phyloP scores from a whole-genome alignment of 2,329 filamentous ascomycete genomes.

The Sporothrix protearum region DNA sequence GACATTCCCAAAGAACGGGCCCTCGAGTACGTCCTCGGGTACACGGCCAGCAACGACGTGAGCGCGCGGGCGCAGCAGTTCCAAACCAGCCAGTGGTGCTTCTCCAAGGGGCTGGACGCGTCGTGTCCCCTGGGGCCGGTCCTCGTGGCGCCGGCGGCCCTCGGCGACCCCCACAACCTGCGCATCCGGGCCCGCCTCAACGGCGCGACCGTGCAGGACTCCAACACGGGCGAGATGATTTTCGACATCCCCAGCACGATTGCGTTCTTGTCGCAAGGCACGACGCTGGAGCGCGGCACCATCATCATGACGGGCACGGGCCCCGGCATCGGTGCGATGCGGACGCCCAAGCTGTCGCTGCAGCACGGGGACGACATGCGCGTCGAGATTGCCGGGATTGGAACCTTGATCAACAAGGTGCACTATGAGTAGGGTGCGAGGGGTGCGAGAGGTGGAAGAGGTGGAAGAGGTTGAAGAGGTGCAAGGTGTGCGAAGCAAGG shows the following conservation, averaged over 20 bases:
- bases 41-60: slow-evolving; percentile 41
- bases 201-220: slow-evolving; percentile 39
- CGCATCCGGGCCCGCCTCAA: slow-evolving; percentile 37
- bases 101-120: slow-evolving; percentile 40
- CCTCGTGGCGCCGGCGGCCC: slow-evolving; percentile 34
- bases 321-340: slow-evolving; percentile 42
- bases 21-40: slow-evolving; percentile 41
- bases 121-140: slow-evolving; percentile 39
- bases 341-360: slow-evolving; percentile 34
- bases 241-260: slow-evolving; percentile 39
- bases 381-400: slow-evolving; percentile 39
- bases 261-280: slow-evolving; percentile 39
- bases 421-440: slow-evolving; percentile 40
- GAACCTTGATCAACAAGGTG: slow-evolving; percentile 39
- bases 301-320: slow-evolving; percentile 43
- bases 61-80: slow-evolving; percentile 39
- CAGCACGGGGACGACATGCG: slow-evolving; percentile 33
- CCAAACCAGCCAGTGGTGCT: slow-evolving; percentile 40
- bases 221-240: slow-evolving; percentile 39
- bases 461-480: too few relatives aligned
- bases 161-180: slow-evolving; percentile 36
- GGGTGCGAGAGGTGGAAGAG: too few relatives aligned
- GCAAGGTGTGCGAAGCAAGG: neutral
- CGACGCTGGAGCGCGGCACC: slow-evolving; percentile 39
- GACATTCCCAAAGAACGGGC: slow-evolving; percentile 40